These are phyloP conservation scores for Magnaporthales sp. DNA, from an alignment of 2,329 filamentous ascomycete genomes.

Conservation along the genomic window DNA sequence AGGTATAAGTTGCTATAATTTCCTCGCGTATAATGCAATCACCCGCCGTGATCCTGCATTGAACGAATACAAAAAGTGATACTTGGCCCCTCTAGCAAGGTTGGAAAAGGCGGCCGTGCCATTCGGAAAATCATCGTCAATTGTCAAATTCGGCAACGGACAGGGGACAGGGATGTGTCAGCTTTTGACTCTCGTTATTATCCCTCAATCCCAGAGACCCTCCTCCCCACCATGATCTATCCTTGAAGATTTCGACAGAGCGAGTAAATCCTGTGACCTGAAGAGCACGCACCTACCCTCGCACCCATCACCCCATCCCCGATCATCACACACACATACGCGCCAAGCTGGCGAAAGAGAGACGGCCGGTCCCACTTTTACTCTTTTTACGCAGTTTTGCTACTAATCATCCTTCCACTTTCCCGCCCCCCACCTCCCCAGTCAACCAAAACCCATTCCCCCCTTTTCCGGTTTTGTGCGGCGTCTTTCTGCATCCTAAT, in stretches of 20 bases:
- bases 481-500: not conserved
- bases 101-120: not conserved
- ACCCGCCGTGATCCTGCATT: not conserved
- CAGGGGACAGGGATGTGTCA: not conserved
- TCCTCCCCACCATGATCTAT: not conserved
- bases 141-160: not conserved
- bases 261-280: not conserved
- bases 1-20: not conserved
- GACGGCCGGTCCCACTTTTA: not conserved
- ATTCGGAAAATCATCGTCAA: not conserved
- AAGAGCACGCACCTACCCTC: not conserved
- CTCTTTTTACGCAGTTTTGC: not conserved
- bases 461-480: not conserved
- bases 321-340: not conserved
- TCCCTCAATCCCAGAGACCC: not conserved
- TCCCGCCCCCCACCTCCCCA: not conserved
- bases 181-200: not conserved
- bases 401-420: not conserved
- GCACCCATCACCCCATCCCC: not conserved
- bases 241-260: not conserved
- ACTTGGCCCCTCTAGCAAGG: not conserved
- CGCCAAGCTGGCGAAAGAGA: not conserved
- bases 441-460: not conserved
- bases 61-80: not conserved
- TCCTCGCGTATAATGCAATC: not conserved